phyloP scores from a whole-genome alignment of 75 land plant genomes.

The Larix kaempferi region DNA sequence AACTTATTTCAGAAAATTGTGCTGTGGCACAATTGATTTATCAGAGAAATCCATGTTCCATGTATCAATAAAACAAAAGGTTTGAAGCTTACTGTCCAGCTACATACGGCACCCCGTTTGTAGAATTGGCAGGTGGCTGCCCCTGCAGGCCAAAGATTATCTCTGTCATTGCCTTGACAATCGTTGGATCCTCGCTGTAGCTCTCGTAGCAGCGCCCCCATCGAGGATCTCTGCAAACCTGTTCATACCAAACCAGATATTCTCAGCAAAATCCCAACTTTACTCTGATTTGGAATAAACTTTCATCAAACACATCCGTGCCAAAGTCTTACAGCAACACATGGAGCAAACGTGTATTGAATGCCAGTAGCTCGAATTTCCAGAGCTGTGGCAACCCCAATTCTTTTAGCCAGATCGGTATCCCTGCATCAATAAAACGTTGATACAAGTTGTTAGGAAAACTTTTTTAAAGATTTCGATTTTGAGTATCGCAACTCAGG shows the following conservation, averaged over 20 bases:
- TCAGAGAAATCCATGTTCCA: not conserved
- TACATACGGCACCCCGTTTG: constrained; percentile 48
- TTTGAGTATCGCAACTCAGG: no score
- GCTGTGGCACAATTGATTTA: not conserved
- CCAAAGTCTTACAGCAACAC: constrained; percentile 52
- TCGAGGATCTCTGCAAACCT: constrained; percentile 86
- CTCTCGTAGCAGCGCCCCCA: constrained; percentile 94
- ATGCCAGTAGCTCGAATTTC: constrained; percentile 69
- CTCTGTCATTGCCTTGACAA: constrained; percentile 64
- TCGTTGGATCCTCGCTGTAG: constrained; percentile 71
- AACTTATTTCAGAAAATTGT: constrained; percentile 24
- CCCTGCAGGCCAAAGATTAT: constrained; percentile 78
- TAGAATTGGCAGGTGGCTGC: constrained; percentile 22
- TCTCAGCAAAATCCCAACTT: not conserved
- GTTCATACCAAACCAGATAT: not conserved
- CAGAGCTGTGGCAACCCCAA: constrained; percentile 78
- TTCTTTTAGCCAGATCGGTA: constrained; percentile 11
- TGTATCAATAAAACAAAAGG: not conserved
- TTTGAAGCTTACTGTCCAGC: constrained; percentile 36
- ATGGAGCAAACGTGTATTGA: constrained; percentile 69
- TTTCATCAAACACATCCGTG: not conserved
- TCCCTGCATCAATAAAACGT: constrained; percentile 19
- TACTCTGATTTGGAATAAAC: no score
- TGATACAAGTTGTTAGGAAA: no score
- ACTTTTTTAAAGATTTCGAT: no score